phyloP scores from a whole-genome alignment of 139 green algal genomes.

The Coccomyxa sp. region DNA sequence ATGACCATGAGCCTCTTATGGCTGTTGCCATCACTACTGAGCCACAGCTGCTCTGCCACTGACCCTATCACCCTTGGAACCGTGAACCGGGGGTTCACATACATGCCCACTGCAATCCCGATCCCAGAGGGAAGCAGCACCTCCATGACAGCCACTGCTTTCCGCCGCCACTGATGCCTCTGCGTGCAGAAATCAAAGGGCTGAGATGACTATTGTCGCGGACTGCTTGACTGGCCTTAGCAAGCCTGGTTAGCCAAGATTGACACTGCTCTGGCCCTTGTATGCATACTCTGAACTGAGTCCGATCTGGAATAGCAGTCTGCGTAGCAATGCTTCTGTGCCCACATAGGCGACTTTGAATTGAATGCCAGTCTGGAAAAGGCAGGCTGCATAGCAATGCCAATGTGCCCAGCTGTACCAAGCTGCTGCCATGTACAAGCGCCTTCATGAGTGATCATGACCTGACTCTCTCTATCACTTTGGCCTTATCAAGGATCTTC shows the following conservation, averaged over 20 bases:
- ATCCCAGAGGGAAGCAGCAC: conserved; percentile 36
- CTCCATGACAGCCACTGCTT: not conserved
- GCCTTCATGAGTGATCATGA: not conserved
- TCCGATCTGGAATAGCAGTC: too few relatives aligned
- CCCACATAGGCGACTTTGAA: not conserved
- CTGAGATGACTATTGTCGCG: not conserved
- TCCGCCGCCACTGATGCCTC: not conserved
- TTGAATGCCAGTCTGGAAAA: not conserved
- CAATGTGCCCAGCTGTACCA: too few relatives aligned
- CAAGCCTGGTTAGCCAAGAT: not conserved
- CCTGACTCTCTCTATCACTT: not conserved
- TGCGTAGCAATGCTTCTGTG: not conserved
- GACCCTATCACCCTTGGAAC: conserved; percentile 46
- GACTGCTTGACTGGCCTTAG: not conserved
- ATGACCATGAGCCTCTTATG: conserved; percentile 47
- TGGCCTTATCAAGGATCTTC: not conserved
- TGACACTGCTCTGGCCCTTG: too few relatives aligned
- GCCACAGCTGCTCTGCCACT: conserved; percentile 24
- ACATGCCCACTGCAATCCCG: conserved; percentile 52
- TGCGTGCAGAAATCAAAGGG: not conserved
- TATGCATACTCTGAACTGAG: too few relatives aligned
- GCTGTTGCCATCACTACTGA: not conserved
- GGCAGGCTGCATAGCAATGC: too few relatives aligned
- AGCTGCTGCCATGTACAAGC: not conserved
- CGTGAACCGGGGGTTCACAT: conserved; percentile 42